phyloP scores from a whole-genome alignment of 768 basidiomycete species.

The Tubosaeta sp. region DNA sequence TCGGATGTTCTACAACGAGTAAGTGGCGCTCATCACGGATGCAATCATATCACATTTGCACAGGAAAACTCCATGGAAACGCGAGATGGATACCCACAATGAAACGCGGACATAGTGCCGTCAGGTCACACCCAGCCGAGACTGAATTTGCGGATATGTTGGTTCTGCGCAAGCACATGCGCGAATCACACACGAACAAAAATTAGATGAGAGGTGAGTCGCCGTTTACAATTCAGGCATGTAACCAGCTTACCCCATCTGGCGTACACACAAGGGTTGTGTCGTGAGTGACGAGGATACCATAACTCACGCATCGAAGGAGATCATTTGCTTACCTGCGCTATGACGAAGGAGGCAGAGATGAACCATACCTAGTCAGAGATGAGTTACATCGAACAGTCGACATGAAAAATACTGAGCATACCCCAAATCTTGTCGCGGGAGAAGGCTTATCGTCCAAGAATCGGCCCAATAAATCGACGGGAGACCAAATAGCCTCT shows the following conservation, averaged over 20 bases:
- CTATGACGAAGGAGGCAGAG: constrained; percentile 71
- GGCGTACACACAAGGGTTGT: neutral
- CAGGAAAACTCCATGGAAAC: neutral
- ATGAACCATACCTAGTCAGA: constrained; percentile 69
- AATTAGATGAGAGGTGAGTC: constrained; percentile 6
- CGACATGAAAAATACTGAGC: constrained; percentile 7
- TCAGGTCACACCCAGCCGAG: constrained; percentile 80
- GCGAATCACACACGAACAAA: constrained; percentile 5
- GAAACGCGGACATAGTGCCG: constrained; percentile 71
- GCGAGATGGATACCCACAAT: constrained; percentile 42
- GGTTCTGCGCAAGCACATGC: constrained; percentile 40
- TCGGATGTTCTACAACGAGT: constrained; percentile 58
- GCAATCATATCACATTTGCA: neutral
- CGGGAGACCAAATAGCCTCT: constrained; percentile 73
- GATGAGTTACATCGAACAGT: constrained; percentile 9
- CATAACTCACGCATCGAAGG: neutral
- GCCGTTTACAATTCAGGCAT: constrained; percentile 12
- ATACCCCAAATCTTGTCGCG: constrained; percentile 64
- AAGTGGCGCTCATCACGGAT: constrained; percentile 1
- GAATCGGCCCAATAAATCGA: constrained; percentile 66
- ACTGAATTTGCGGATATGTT: constrained; percentile 83
- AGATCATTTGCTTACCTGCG: constrained; percentile 44
- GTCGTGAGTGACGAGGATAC: constrained; percentile 5
- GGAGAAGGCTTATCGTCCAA: constrained; percentile 58
- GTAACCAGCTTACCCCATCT: constrained; percentile 27